These are phyloP conservation scores for Tolypocladium inflatum DNA, from an alignment of 2,329 filamentous ascomycete species.

Conservation along the genomic window DNA sequence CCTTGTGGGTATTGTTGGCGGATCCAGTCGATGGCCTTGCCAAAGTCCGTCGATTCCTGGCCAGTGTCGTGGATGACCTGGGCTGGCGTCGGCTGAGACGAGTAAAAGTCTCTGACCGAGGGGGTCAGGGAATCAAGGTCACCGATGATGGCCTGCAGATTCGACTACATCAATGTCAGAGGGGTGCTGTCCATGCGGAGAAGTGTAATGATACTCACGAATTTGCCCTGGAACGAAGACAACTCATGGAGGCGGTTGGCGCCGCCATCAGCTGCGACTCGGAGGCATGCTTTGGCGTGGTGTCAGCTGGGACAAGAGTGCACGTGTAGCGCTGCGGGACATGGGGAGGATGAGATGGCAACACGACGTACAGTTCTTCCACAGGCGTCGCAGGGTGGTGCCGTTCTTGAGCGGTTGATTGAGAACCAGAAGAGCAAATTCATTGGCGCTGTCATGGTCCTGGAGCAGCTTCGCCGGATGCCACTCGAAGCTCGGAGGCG, in stretches of 20 bases:
- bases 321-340: not conserved
- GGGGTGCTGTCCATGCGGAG: not conserved
- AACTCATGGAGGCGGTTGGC: conserved; percentile 62
- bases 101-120: conserved; percentile 57
- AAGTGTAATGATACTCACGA: conserved; percentile 21
- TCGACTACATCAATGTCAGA: conserved; percentile 27
- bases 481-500: conserved; percentile 24
- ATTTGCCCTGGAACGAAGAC: conserved; percentile 30
- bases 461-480: conserved; percentile 27
- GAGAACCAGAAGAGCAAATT: conserved; percentile 38
- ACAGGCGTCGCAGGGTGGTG: conserved; percentile 36
- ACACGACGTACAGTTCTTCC: conserved; percentile 34
- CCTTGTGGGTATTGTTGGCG: conserved; percentile 24
- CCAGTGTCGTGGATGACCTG: conserved; percentile 62
- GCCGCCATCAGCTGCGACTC: conserved; percentile 83
- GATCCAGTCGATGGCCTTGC: conserved; percentile 63
- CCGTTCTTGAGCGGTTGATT: conserved; percentile 41
- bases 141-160: conserved; percentile 69
- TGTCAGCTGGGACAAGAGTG: not conserved
- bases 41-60: conserved; percentile 85
- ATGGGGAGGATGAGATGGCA: not conserved
- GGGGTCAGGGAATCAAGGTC: conserved; percentile 78
- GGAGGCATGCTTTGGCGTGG: conserved; percentile 43
- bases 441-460: conserved; percentile 18
- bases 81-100: conserved; percentile 37